These are phyloP conservation scores for Tetradesmus lagerheimii DNA, from an alignment of 139 green algal species.

Conservation along the genomic window DNA sequence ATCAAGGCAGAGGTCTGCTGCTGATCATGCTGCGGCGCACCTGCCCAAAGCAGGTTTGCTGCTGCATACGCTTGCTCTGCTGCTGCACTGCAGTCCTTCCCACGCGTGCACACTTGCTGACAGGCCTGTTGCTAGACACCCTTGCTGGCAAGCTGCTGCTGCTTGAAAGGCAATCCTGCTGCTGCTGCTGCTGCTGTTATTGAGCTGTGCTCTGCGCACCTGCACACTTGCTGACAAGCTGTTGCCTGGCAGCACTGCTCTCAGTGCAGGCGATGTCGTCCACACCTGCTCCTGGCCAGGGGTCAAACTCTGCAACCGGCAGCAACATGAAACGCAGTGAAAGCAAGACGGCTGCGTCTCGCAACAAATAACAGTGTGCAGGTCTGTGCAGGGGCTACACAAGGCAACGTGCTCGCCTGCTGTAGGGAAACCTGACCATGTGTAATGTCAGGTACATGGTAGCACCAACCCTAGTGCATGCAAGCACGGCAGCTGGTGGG, in stretches of 20 bases:
- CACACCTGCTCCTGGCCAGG: constrained; percentile 58
- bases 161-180: not conserved
- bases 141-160: not conserved
- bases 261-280: constrained; percentile 53
- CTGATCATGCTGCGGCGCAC: no score
- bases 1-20: no score
- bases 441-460: no score
- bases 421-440: no score
- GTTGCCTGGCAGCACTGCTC: constrained; percentile 45
- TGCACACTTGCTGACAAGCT: constrained; percentile 55
- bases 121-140: not conserved
- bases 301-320: constrained; percentile 19
- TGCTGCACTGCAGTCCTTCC: no score
- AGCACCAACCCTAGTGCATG: no score
- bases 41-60: no score
- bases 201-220: constrained; percentile 35
- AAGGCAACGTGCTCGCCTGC: no score
- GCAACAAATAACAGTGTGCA: not conserved
- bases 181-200: not conserved
- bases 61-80: not conserved
- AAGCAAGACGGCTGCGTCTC: not conserved
- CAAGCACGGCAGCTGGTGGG: no score
- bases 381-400: not conserved
- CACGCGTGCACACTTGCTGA: no score
- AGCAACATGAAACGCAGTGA: not conserved